A percentile compares a stretch with the other conserved stretches of the same genome.
Evolutionary conservation across 2,329 filamentous ascomycete species (phyloP).

Genomic region (Hypoxylon rubiginosum): DNA sequence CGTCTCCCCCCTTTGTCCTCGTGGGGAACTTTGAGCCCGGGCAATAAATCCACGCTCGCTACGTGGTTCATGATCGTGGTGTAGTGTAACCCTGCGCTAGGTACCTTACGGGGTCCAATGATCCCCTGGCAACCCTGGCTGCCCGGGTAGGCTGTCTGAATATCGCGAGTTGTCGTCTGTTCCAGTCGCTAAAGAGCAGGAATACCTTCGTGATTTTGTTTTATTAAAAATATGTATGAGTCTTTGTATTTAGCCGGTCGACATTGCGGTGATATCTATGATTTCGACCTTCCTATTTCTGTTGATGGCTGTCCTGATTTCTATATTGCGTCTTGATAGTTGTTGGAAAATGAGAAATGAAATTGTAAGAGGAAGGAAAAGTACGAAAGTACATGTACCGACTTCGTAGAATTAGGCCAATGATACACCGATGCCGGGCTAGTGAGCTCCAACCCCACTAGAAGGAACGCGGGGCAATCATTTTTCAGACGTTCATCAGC

Average conservation of each 20-base stretch:
- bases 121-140: too few species aligned
- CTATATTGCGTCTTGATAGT: constrained; percentile 5
- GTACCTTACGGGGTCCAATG: constrained; percentile 26
- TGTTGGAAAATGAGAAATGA: background rate
- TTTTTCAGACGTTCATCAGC: constrained; percentile 22
- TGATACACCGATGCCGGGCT: constrained; percentile 28
- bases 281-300: constrained; percentile 26
- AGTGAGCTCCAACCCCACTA: constrained; percentile 15
- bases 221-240: background rate
- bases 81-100: constrained; percentile 34
- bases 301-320: constrained; percentile 9
- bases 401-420: constrained; percentile 29
- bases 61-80: constrained; percentile 19
- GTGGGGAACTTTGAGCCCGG: constrained; percentile 25
- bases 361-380: constrained; percentile 1
- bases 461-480: constrained; percentile 39
- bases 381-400: too few species aligned
- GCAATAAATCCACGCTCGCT: constrained; percentile 34
- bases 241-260: constrained; percentile 28
- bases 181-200: background rate
- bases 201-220: background rate
- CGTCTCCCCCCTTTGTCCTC: background rate
- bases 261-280: constrained; percentile 20
- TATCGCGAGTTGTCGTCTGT: constrained; percentile 5
- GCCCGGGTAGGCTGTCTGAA: background rate